phyloP scores from a whole-genome alignment of 345 rosid species.

The Camelina hispida region DNA sequence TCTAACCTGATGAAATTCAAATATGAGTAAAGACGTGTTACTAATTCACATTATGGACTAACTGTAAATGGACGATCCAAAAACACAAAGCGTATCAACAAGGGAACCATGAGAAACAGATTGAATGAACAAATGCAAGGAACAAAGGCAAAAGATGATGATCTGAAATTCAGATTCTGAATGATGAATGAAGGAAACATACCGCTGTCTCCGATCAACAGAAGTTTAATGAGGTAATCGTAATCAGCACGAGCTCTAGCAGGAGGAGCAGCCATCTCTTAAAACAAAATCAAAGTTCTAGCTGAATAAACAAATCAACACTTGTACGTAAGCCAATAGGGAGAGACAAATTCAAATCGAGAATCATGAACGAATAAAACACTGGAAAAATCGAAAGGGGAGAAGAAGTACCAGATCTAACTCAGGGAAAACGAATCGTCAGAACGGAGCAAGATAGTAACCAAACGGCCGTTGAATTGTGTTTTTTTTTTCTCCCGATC shows the following conservation, averaged over 20 bases:
- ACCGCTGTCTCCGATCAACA: slow-evolving; percentile 56
- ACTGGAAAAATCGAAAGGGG: background rate
- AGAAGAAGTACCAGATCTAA: slow-evolving; percentile 51
- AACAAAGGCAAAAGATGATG: background rate
- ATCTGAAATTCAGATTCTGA: no score
- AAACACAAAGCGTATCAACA: background rate
- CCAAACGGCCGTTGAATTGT: slow-evolving; percentile 57
- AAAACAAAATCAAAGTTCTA: background rate
- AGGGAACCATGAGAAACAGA: background rate
- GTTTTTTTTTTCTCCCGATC: slow-evolving; percentile 2
- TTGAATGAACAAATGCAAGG: background rate
- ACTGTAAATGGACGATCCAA: background rate
- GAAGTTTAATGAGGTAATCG: slow-evolving; percentile 73
- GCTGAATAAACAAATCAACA: background rate
- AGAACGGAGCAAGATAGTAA: slow-evolving; percentile 42
- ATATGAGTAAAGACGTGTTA: no score
- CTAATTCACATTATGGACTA: background rate
- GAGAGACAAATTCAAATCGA: slow-evolving; percentile 2
- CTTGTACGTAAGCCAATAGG: slow-evolving; percentile 1
- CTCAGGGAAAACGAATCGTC: slow-evolving; percentile 36
- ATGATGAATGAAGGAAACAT: slow-evolving; percentile 11
- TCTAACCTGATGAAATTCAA: no score
- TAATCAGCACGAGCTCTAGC: slow-evolving; percentile 85
- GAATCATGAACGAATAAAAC: background rate
- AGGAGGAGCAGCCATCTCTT: slow-evolving; percentile 71